Percentiles rank a stretch among this genome's conserved stretches.
phyloP scores from a whole-genome alignment of 106 monocot genomes.

The Dendrobium catenatum region DNA sequence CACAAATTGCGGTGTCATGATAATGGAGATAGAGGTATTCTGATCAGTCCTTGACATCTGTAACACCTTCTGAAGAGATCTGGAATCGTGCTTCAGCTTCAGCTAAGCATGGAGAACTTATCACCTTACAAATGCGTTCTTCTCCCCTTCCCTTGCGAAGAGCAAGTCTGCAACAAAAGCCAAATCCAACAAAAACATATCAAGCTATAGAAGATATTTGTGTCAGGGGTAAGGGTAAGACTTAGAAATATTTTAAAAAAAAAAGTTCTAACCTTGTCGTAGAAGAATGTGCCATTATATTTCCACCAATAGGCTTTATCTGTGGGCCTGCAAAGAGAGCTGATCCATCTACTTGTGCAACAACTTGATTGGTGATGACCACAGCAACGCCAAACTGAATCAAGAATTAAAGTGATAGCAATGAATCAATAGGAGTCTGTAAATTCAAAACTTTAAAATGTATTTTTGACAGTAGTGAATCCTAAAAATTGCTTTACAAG shows the following conservation, averaged over 20 bases:
- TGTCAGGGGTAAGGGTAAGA: background rate
- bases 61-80: constrained; percentile 25
- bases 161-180: constrained; percentile 13
- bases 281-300: constrained; percentile 96
- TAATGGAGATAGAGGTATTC: background rate
- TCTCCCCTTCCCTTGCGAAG: constrained; percentile 30
- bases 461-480: background rate
- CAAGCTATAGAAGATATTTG: background rate
- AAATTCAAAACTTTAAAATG: background rate
- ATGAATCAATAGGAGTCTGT: background rate
- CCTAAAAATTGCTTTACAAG: background rate
- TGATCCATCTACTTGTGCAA: constrained; percentile 95
- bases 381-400: constrained; percentile 93
- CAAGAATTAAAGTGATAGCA: constrained; percentile 3
- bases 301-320: constrained; percentile 91
- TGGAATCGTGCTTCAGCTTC: constrained; percentile 28
- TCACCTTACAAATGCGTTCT: constrained; percentile 33
- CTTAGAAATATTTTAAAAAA: background rate
- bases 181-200: background rate
- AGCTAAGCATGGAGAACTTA: constrained; percentile 27
- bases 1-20: background rate
- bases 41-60: constrained; percentile 18
- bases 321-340: constrained; percentile 94
- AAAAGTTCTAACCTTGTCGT: constrained; percentile 64
- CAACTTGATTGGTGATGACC: constrained; percentile 93